Conservation (phyloP, 2,329 filamentous ascomycete species). For the Botrytis pseudocinerea region DNA sequence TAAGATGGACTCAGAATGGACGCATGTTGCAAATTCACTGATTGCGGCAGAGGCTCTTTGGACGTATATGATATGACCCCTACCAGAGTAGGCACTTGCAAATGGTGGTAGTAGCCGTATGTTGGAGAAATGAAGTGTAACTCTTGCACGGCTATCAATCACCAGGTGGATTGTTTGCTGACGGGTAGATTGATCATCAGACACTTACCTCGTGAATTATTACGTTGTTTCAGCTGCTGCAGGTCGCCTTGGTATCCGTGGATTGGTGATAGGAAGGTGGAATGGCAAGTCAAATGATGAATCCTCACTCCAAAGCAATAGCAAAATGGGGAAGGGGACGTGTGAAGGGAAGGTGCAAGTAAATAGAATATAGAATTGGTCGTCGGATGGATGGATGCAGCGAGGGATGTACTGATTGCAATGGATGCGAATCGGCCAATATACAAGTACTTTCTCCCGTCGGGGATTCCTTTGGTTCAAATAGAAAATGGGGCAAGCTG, state of each 20-base stretch:
- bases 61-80: background rate
- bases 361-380: background rate
- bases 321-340: background rate
- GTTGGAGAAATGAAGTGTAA: conserved; percentile 16
- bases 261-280: background rate
- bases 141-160: conserved; percentile 19
- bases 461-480: conserved; percentile 1
- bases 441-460: background rate
- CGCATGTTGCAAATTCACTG: conserved; percentile 1
- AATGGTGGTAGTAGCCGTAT: background rate
- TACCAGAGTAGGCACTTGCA: background rate
- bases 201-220: conserved; percentile 22
- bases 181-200: conserved; percentile 24
- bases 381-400: background rate
- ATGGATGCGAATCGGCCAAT: background rate
- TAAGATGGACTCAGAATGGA: background rate
- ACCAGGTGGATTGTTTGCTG: conserved; percentile 17
- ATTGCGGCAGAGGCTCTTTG: background rate
- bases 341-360: background rate
- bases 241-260: conserved; percentile 17
- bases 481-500: background rate
- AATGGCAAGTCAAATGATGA: conserved; percentile 6
- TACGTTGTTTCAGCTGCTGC: conserved; percentile 16
- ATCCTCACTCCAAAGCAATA: background rate
- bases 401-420: background rate